Evolutionary conservation across 2,329 filamentous ascomycete species (phyloP).

Genomic region (Lecanosticta acicola): DNA sequence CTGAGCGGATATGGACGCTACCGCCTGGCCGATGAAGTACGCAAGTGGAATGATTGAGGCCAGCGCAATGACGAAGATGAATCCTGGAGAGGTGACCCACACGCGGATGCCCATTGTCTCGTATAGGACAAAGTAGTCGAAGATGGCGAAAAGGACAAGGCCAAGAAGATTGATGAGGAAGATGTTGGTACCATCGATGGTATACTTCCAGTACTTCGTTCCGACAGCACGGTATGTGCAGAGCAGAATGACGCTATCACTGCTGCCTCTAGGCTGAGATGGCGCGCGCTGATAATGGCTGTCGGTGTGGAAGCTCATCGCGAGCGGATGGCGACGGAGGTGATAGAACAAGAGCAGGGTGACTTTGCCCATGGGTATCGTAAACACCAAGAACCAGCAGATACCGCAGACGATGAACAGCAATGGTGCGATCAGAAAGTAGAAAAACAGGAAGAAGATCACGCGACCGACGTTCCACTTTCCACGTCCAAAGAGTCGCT

Average conservation of each 20-base stretch:
- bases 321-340: slow-evolving; percentile 83
- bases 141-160: slow-evolving; percentile 88
- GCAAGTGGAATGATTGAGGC: slow-evolving; percentile 93
- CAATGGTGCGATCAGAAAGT: slow-evolving; percentile 80
- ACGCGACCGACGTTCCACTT: slow-evolving; percentile 93
- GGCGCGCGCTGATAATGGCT: slow-evolving; percentile 62
- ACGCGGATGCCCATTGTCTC: slow-evolving; percentile 62
- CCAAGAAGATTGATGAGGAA: slow-evolving; percentile 96
- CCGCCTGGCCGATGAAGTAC: slow-evolving; percentile 97
- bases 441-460: slow-evolving; percentile 95
- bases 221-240: slow-evolving; percentile 97
- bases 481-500: slow-evolving; percentile 85
- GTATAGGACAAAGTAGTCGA: slow-evolving; percentile 80
- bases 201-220: slow-evolving; percentile 98
- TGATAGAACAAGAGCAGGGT: slow-evolving; percentile 86
- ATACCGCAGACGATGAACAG: slow-evolving; percentile 79
- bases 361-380: slow-evolving; percentile 97
- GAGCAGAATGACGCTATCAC: slow-evolving; percentile 65
- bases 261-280: slow-evolving; percentile 53
- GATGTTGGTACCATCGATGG: slow-evolving; percentile 95
- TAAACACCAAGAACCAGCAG: slow-evolving; percentile 96
- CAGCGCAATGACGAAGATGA: slow-evolving; percentile 77
- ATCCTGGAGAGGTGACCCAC: slow-evolving; percentile 72
- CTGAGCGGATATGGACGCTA: slow-evolving; percentile 96
- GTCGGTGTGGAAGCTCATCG: slow-evolving; percentile 88